Conservation (phyloP, 2,329 filamentous ascomycete species). For the Ophiosphaerella korrae region DNA sequence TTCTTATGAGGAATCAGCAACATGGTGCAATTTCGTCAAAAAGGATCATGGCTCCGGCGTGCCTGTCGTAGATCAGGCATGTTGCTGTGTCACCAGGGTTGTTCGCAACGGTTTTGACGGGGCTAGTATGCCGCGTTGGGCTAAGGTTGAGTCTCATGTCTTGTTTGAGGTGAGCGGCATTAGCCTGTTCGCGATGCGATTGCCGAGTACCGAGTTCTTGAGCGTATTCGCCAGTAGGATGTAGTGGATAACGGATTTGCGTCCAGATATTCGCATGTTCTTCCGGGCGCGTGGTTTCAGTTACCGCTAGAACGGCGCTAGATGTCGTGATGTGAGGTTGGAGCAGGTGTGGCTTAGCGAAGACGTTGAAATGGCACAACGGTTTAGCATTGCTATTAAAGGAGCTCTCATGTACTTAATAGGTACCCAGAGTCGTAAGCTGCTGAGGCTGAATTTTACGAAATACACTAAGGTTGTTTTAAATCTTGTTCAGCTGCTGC, state of each 20-base stretch:
- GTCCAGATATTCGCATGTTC: not conserved
- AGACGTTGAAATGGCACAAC: no score
- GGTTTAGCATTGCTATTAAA: no score
- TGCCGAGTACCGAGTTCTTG: not conserved
- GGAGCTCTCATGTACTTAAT: no score
- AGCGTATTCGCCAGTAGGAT: not conserved
- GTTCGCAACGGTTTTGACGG: slow-evolving; percentile 5
- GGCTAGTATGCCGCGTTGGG: slow-evolving; percentile 1
- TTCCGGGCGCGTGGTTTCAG: not conserved
- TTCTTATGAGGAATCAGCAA: not conserved
- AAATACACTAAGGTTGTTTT: no score
- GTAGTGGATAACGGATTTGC: not conserved
- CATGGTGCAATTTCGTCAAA: not conserved
- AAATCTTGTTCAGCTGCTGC: no score
- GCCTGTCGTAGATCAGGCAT: not conserved
- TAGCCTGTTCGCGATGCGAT: not conserved
- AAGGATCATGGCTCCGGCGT: not conserved
- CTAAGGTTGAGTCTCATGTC: slow-evolving; percentile 6
- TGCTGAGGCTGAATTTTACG: no score
- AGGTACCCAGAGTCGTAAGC: no score
- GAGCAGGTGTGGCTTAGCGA: no score
- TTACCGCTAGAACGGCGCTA: not conserved
- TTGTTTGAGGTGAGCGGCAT: slow-evolving; percentile 7
- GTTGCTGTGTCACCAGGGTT: slow-evolving; percentile 5
- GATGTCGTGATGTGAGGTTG: no score